Evolutionary conservation across 257 asterid genomes (phyloP).

Genomic region (Nicotiana otophora): DNA sequence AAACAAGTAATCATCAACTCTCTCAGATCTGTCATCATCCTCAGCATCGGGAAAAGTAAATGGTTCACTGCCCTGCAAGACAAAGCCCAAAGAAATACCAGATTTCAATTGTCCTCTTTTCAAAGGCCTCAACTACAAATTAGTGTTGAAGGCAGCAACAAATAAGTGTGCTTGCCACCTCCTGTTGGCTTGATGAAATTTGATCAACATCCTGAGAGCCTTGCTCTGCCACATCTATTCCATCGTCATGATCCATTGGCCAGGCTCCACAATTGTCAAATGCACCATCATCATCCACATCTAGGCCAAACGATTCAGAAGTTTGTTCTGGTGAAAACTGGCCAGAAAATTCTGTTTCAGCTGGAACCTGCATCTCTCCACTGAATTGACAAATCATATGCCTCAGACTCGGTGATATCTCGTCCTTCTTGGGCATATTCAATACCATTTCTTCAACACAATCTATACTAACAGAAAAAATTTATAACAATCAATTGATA

Average conservation of each 20-base stretch:
- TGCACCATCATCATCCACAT: constrained; percentile 38
- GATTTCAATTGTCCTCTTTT: neutral
- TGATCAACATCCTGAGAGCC: constrained; percentile 42
- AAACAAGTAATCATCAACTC: constrained; percentile 69
- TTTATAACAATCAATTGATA: neutral
- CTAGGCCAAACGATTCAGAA: constrained; percentile 31
- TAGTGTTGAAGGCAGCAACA: neutral
- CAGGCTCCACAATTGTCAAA: constrained; percentile 46
- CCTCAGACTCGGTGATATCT: constrained; percentile 81
- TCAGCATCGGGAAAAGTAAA: constrained; percentile 37
- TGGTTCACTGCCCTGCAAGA: constrained; percentile 52
- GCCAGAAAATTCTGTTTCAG: constrained; percentile 36
- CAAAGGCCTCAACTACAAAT: neutral
- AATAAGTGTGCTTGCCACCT: constrained; percentile 15
- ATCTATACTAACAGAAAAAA: constrained; percentile 34
- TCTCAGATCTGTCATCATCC: constrained; percentile 54
- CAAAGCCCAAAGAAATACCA: constrained; percentile 2
- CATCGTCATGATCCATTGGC: constrained; percentile 70
- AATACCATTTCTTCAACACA: constrained; percentile 63
- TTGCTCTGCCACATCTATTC: constrained; percentile 49
- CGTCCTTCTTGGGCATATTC: constrained; percentile 48
- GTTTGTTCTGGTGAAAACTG: constrained; percentile 41
- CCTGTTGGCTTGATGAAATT: constrained; percentile 40
- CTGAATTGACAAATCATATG: constrained; percentile 57
- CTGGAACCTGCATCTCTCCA: constrained; percentile 50